Base-by-base conservation (phyloP, 192 early-diverging fungal species). In the Backusella australiensis region DNA sequence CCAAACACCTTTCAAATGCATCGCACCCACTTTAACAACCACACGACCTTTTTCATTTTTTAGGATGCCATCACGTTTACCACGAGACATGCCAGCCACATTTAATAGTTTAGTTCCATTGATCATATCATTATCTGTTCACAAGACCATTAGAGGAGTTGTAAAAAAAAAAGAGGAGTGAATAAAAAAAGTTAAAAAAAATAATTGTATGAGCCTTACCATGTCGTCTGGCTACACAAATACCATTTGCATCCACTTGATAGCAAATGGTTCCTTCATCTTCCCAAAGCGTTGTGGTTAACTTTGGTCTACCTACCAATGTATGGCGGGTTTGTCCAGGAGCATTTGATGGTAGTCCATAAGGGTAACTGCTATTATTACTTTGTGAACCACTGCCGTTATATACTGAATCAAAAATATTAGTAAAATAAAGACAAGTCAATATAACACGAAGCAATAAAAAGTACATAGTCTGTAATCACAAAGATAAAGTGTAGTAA, bases 1-100 rank as follows among this genome's bases (percentile, higher is more conserved):
- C 94, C 94, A 95, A 70, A 95, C 94, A 36, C 94, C 94, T 80
- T 95, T 95, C 36, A 95, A 82, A 74, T 93, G 91, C 93, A 95
- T 94, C 4, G 94, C 90, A 26, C 94, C 94, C 2, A 93, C 92
- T 82, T 95, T 95, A 70, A 95, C 93, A 6, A 95, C 94, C 6
- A 91, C 89, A 63, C 94, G 86, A 34, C 91, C 94, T 83, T 94
- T 93, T 81, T 95, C 94, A 78, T 94, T 94, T 80, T 95, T 95
- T 41, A 95, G 85, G 66, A 95, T 94, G 1, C 92, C 93, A 74
- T 95, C 94, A 44, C 94, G 85, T 80, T 94, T 94, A 67, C 94
- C 94, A 32, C 94, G 91, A 67, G 94, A 92, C 93, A 95, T 94
- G 56, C 93, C 93, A 19, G 91, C 91, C 26, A 95, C 93, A 81